phyloP scores from a whole-genome alignment of 192 early-diverging fungal species.

The Dispira parvispora region DNA sequence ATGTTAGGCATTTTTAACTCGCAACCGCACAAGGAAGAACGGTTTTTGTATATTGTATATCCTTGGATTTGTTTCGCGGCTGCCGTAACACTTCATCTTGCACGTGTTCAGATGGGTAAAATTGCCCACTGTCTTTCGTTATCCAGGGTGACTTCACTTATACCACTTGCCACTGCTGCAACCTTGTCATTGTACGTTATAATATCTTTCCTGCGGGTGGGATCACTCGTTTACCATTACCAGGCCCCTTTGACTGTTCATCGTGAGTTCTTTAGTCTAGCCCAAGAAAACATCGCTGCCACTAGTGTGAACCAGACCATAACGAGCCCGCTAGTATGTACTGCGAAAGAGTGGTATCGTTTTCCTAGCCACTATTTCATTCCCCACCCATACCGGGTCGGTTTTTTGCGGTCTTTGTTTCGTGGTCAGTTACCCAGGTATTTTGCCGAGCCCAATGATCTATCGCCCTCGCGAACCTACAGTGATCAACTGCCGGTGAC shows the following conservation, averaged over 20 bases:
- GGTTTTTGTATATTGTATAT: constrained; percentile 85
- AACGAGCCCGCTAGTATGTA: constrained; percentile 36
- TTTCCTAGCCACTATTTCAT: constrained; percentile 88
- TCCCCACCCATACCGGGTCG: constrained; percentile 47
- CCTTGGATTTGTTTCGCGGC: constrained; percentile 73
- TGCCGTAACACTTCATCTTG: constrained; percentile 38
- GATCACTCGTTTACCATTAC: constrained; percentile 54
- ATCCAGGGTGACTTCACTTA: background rate
- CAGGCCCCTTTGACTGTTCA: constrained; percentile 54
- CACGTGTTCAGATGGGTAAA: constrained; percentile 25
- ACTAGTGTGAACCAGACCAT: constrained; percentile 2
- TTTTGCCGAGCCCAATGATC: constrained; percentile 32
- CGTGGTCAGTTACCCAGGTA: constrained; percentile 69
- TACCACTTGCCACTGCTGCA: constrained; percentile 18
- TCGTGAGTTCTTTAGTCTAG: constrained; percentile 18
- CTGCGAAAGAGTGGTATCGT: constrained; percentile 90
- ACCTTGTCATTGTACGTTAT: constrained; percentile 26
- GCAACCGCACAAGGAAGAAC: constrained; percentile 97
- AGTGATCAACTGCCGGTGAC: background rate
- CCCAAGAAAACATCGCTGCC: background rate
- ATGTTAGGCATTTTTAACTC: constrained; percentile 60
- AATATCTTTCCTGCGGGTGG: constrained; percentile 50
- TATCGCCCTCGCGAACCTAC: constrained; percentile 3
- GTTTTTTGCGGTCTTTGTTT: constrained; percentile 54
- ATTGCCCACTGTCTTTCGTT: constrained; percentile 5